A percentile compares a stretch with the other conserved stretches of the same genome.
Conservation (phyloP, 1,139 yeast species). For the Hemisphaericaspora xylanilytica region DNA sequence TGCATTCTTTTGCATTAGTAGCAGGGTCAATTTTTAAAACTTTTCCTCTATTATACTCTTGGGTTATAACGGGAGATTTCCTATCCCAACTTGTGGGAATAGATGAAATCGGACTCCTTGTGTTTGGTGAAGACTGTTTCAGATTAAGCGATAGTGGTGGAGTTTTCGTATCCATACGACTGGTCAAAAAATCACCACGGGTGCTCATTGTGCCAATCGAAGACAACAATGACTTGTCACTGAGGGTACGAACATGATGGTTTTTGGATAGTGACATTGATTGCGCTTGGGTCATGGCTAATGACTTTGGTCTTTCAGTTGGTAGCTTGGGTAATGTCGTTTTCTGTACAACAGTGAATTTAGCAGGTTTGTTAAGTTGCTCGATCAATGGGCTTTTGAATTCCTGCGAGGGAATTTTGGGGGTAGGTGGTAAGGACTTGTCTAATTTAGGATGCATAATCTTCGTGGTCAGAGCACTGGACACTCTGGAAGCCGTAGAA, state of each 20-base stretch:
- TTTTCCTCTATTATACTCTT: neutral
- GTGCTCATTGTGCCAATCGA: slow-evolving; percentile 41
- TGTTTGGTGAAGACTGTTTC: neutral
- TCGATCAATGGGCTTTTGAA: neutral
- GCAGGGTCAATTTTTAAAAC: neutral
- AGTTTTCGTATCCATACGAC: slow-evolving; percentile 7
- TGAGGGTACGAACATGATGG: slow-evolving; percentile 29
- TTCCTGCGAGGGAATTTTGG: neutral
- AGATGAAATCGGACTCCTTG: neutral
- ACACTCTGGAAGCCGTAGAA: no score
- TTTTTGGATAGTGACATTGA: slow-evolving; percentile 16
- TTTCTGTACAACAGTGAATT: slow-evolving; percentile 1
- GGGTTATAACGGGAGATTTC: neutral
- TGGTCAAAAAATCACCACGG: slow-evolving; percentile 31
- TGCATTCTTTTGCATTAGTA: neutral
- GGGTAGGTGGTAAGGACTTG: neutral
- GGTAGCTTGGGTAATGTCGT: neutral
- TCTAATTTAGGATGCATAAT: neutral
- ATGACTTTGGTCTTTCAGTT: slow-evolving; percentile 5
- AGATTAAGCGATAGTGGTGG: no score
- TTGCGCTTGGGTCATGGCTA: slow-evolving; percentile 9
- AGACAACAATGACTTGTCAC: slow-evolving; percentile 40
- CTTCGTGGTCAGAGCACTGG: no score
- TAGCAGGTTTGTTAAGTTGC: neutral
- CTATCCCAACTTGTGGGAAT: neutral